phyloP scores from a whole-genome alignment of 495 filamentous ascomycete genomes.

The Elasticomyces elasticus region DNA sequence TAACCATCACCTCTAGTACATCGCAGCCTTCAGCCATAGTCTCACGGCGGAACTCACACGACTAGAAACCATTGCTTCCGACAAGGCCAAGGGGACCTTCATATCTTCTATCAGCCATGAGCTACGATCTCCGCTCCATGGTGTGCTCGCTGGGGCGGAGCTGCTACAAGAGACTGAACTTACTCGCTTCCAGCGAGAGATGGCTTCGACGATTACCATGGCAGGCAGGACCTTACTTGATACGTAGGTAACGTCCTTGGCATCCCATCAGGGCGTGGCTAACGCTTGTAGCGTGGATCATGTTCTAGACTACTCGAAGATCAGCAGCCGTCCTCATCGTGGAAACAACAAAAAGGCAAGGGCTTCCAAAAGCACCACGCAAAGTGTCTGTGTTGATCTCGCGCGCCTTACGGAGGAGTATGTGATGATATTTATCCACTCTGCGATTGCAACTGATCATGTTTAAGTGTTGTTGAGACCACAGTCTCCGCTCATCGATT shows the following conservation, averaged over 20 bases:
- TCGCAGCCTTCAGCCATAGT: constrained; percentile 4
- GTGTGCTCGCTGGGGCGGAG: constrained; percentile 20
- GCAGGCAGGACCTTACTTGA: constrained; percentile 27
- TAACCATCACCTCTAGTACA: no score
- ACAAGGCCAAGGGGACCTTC: constrained; percentile 19
- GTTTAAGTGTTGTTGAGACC: constrained; percentile 1
- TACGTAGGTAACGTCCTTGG: constrained; percentile 8
- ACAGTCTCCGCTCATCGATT: constrained; percentile 1
- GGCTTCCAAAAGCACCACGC: neutral
- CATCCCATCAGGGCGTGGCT: neutral
- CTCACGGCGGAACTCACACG: constrained; percentile 22
- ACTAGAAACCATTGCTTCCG: constrained; percentile 13
- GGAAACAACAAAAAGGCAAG: neutral
- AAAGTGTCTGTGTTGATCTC: constrained; percentile 19
- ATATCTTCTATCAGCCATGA: constrained; percentile 21
- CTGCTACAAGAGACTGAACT: constrained; percentile 24
- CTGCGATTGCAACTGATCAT: neutral
- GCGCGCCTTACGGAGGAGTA: constrained; percentile 18
- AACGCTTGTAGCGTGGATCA: constrained; percentile 15
- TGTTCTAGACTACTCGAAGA: constrained; percentile 25
- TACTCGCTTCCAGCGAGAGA: constrained; percentile 19
- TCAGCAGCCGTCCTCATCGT: constrained; percentile 5
- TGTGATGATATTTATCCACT: neutral
- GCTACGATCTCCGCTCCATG: constrained; percentile 19
- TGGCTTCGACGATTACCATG: constrained; percentile 21